A percentile compares a stretch with the other conserved stretches of the same genome.
Evolutionary conservation across 176 grass and related monocot species (phyloP).

Genomic region (Olyra latifolia): DNA sequence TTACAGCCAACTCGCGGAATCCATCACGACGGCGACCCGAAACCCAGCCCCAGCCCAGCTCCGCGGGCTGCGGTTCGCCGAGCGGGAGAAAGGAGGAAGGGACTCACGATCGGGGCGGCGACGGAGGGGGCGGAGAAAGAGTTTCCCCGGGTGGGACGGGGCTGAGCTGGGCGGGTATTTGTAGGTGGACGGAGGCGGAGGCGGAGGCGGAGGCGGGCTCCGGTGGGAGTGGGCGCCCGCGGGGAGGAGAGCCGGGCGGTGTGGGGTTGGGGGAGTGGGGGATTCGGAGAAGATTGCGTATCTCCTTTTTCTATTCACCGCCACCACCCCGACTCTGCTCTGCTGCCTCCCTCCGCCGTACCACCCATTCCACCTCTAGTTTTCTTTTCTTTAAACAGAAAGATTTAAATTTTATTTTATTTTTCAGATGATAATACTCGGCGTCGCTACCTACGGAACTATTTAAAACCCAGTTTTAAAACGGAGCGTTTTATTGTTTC

Average conservation of each 20-base stretch:
- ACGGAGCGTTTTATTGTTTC: too few relatives aligned
- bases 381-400: too few relatives aligned
- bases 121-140: conserved; percentile 3
- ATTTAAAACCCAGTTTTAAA: too few relatives aligned
- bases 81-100: not conserved
- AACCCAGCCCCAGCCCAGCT: not conserved
- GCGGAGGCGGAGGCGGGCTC: not conserved
- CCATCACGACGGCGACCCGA: not conserved
- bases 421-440: too few relatives aligned
- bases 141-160: not conserved
- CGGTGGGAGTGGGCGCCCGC: not conserved
- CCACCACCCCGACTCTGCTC: conserved; percentile 2
- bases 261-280: not conserved
- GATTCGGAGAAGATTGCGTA: conserved; percentile 48
- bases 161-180: conserved; percentile 40
- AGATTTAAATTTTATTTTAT: too few relatives aligned
- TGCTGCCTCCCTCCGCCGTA: not conserved
- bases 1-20: not conserved
- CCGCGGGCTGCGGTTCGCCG: not conserved
- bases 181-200: conserved; percentile 20
- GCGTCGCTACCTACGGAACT: too few relatives aligned
- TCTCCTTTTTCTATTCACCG: conserved; percentile 47
- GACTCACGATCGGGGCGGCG: conserved; percentile 19
- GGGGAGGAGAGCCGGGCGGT: too few relatives aligned
- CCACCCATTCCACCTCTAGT: too few relatives aligned